These are phyloP conservation scores for Nakataea oryzae DNA, from an alignment of 2,329 filamentous ascomycete species.

Conservation along the genomic window DNA sequence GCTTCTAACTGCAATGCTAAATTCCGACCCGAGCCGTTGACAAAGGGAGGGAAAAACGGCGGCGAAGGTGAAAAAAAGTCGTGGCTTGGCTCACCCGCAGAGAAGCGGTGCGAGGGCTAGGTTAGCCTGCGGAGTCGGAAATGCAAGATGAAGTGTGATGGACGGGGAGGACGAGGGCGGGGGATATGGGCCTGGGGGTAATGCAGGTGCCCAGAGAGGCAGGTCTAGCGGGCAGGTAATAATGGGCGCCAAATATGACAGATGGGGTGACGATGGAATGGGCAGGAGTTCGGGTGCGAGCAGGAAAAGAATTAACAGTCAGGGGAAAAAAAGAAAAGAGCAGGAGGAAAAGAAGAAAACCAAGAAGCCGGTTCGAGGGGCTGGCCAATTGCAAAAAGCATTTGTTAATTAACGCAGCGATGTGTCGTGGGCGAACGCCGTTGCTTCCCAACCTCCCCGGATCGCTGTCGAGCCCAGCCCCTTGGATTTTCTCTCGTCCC, in stretches of 20 bases:
- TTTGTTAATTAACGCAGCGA: too few species aligned
- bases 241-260: not conserved
- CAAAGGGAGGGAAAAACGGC: slow-evolving; percentile 4
- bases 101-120: not conserved
- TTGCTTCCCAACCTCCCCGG: not conserved
- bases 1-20: not conserved
- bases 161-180: slow-evolving; percentile 2
- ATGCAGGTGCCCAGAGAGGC: not conserved
- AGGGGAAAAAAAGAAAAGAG: not conserved
- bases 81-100: not conserved
- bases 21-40: not conserved
- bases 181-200: not conserved
- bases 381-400: not conserved
- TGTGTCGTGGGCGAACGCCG: not conserved
- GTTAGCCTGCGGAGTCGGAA: not conserved
- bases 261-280: not conserved
- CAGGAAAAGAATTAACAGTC: not conserved
- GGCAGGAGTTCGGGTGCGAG: not conserved
- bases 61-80: slow-evolving; percentile 1
- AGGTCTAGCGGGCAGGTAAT: not conserved
- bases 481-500: not conserved
- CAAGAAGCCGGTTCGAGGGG: not conserved
- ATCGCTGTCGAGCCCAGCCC: not conserved
- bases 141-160: not conserved
- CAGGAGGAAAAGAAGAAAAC: not conserved